A percentile compares a stretch with the other conserved stretches of the same genome.
Evolutionary conservation across 2,329 filamentous ascomycete genomes (phyloP).

Genomic region (Pseudopithomyces chartarum): DNA sequence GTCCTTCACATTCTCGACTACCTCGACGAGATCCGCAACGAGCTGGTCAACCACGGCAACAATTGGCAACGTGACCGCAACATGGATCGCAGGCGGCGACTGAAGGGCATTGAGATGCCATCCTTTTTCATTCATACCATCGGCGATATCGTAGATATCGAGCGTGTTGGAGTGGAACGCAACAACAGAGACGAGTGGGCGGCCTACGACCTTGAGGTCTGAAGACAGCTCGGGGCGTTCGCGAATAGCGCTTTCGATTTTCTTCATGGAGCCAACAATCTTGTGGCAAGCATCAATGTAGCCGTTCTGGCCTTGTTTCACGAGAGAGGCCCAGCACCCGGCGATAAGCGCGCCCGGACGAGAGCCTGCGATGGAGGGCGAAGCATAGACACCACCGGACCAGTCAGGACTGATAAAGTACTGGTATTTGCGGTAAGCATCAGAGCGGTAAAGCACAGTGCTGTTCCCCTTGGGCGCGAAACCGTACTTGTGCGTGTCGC

Average conservation of each 20-base stretch:
- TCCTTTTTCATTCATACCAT: constrained; percentile 80
- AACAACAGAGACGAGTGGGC: constrained; percentile 86
- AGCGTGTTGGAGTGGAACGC: constrained; percentile 85
- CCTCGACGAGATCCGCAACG: constrained; percentile 68
- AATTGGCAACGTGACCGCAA: constrained; percentile 90
- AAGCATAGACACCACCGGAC: constrained; percentile 95
- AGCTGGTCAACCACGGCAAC: constrained; percentile 80
- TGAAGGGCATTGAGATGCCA: constrained; percentile 98
- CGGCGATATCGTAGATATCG: constrained; percentile 92
- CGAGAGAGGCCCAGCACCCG: constrained; percentile 91
- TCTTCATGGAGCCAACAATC: constrained; percentile 86
- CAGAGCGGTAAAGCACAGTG: constrained; percentile 85
- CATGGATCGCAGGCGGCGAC: constrained; percentile 87
- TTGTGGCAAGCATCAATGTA: constrained; percentile 86
- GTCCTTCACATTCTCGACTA: constrained; percentile 74
- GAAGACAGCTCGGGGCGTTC: constrained; percentile 69
- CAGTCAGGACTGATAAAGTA: constrained; percentile 97
- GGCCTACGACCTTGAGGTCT: constrained; percentile 80
- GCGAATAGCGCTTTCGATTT: constrained; percentile 74
- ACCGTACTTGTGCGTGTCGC: constrained; percentile 98
- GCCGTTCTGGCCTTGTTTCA: constrained; percentile 84
- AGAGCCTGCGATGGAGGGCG: constrained; percentile 87
- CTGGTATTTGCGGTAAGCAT: constrained; percentile 80
- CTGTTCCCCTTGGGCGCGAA: constrained; percentile 98
- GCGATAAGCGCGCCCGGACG: constrained; percentile 93